Base-by-base conservation (phyloP, 257 asterid species). In the Echites panduratus region DNA sequence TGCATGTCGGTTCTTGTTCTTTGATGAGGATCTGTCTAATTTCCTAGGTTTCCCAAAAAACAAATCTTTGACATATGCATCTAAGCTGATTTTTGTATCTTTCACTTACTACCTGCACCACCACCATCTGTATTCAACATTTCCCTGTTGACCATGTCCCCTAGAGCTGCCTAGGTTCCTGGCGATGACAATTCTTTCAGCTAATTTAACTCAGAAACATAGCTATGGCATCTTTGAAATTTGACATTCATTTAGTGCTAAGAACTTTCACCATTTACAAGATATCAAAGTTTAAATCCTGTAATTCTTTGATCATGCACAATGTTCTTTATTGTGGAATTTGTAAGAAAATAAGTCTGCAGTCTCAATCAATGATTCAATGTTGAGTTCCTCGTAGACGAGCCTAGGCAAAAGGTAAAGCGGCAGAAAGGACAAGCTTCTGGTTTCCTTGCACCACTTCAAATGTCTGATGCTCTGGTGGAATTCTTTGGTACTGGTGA, bases 401-500 rank as follows among this genome's bases (percentile, higher is more conserved):
- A 76, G 70, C 79, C 77, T 68, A 81, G 68, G 74, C 74, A 64
- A 70, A 76, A 84, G 75, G 80, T 38, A 38, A 81, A 76, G 79
- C 77, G 66, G 26, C 79, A 44, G 70, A 81, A 74, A 68, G 80
- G 76, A 9, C 75, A 61, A 52, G 68, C 78, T 45, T 73, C 79
- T 49, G 83, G 84, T 40, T 68, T 81, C 59, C 77, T 76, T 38
- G 80, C 79, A 12, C 85, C 87, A 35, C 64, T 81, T 63, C 83
- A 71, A 40, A 14, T 84, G 29, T 84, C 85, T 35, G 82, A 79
- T 44, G 76, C 80, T 12, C 79, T 84, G 26, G 76, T 79, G 58
- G 77, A 81, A 68, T 84, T 84, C 77, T 57, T 84, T 19, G 84
- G 80, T 35, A 81, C 70, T 17, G 82, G 79, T 50, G 87, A 84